phyloP scores from a whole-genome alignment of 1,139 yeast genomes.

The Hyphopichia pseudoburtonii region DNA sequence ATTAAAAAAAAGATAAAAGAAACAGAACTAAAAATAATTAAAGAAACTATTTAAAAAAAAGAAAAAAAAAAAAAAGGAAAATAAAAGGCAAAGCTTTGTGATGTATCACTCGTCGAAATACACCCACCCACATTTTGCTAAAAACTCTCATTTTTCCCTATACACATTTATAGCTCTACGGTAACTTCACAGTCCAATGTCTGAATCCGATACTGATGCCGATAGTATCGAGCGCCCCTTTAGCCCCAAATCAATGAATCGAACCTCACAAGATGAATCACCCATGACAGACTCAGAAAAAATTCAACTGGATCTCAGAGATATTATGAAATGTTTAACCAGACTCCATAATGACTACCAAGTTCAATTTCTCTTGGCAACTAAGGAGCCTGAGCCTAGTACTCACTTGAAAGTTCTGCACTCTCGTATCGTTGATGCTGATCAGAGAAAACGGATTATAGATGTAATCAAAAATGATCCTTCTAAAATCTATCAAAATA shows the following conservation, averaged over 20 bases:
- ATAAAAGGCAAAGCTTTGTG: too few relatives aligned
- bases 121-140: too few relatives aligned
- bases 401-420: constrained; percentile 3
- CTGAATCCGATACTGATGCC: too few relatives aligned
- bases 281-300: background rate
- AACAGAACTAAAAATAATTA: too few relatives aligned
- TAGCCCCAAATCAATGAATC: background rate
- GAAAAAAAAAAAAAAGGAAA: too few relatives aligned
- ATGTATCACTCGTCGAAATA: too few relatives aligned
- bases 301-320: background rate
- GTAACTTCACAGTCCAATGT: too few relatives aligned
- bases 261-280: background rate
- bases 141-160: too few relatives aligned
- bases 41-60: too few relatives aligned
- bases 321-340: background rate
- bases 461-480: constrained; percentile 2
- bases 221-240: too few relatives aligned
- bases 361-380: constrained; percentile 2
- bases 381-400: constrained; percentile 1
- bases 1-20: too few relatives aligned
- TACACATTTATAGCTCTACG: too few relatives aligned
- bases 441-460: constrained; percentile 3
- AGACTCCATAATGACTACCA: constrained; percentile 2
- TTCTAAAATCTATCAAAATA: background rate
- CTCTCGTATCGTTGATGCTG: background rate